A percentile compares a stretch with the other conserved stretches of the same genome.
Conservation (phyloP, 1,284 basidiomycete genomes). For the Mycena citricolor region DNA sequence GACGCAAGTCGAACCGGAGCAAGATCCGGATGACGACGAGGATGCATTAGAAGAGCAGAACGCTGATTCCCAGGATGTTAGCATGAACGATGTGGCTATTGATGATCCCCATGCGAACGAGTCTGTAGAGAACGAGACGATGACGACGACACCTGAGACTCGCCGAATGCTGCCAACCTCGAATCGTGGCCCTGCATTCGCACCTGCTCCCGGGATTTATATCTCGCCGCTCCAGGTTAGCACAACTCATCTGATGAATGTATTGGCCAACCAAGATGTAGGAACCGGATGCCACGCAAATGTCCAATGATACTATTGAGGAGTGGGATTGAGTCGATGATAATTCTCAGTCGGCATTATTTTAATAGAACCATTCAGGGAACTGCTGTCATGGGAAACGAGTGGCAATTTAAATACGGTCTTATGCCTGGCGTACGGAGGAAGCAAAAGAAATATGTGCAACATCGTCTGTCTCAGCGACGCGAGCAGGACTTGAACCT, state of each 20-base stretch:
- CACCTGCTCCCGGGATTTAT: slow-evolving; percentile 44
- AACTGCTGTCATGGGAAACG: too few relatives aligned
- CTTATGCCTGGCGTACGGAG: background rate
- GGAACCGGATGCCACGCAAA: slow-evolving; percentile 30
- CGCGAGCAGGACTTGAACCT: slow-evolving; percentile 33
- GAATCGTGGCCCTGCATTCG: slow-evolving; percentile 25
- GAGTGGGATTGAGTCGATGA: slow-evolving; percentile 42
- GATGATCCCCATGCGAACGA: background rate
- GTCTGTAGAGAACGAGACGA: background rate
- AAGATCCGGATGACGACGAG: slow-evolving; percentile 94
- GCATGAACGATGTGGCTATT: slow-evolving; percentile 6
- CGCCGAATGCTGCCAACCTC: background rate
- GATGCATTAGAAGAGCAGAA: too few relatives aligned
- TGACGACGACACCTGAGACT: background rate
- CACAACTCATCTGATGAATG: background rate
- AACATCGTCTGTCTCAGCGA: too few relatives aligned
- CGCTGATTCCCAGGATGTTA: too few relatives aligned
- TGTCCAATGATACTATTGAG: slow-evolving; percentile 50
- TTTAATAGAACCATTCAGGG: too few relatives aligned
- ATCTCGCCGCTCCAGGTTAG: slow-evolving; percentile 43
- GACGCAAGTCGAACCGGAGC: slow-evolving; percentile 48
- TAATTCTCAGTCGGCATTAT: background rate
- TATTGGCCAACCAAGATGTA: background rate
- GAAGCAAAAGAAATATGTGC: slow-evolving; percentile 12
- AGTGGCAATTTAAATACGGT: too few relatives aligned